Conservation (phyloP, 2,329 filamentous ascomycete species). For the Hypoxylon sp. region DNA sequence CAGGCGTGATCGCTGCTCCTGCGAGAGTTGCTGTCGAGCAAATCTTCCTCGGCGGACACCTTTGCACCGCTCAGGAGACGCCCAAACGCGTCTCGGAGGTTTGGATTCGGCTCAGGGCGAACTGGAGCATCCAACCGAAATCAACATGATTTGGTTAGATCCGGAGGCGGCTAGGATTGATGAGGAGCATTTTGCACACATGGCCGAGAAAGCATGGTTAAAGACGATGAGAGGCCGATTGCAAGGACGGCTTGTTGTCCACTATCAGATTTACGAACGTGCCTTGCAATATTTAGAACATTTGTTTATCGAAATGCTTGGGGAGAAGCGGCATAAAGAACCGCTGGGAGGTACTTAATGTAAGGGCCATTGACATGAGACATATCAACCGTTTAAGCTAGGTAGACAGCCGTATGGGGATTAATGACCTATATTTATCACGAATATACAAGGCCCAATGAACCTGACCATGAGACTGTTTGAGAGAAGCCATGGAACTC, state of each 20-base stretch:
- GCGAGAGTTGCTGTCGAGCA: slow-evolving; percentile 75
- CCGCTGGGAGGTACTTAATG: background rate
- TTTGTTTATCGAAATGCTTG: background rate
- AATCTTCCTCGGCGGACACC: slow-evolving; percentile 68
- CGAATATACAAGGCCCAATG: too few relatives aligned
- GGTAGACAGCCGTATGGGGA: background rate
- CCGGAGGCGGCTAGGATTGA: slow-evolving; percentile 60
- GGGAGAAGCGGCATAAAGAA: too few relatives aligned
- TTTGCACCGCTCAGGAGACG: slow-evolving; percentile 71
- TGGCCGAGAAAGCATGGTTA: slow-evolving; percentile 64
- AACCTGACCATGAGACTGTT: too few relatives aligned
- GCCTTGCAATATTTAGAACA: slow-evolving; percentile 1
- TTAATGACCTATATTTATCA: too few relatives aligned
- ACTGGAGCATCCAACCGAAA: slow-evolving; percentile 78
- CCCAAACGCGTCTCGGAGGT: slow-evolving; percentile 75
- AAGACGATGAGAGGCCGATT: slow-evolving; percentile 66
- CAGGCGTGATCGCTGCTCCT: slow-evolving; percentile 78
- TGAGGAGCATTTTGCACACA: slow-evolving; percentile 58
- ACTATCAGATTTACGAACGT: slow-evolving; percentile 64
- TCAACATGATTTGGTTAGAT: slow-evolving; percentile 94
- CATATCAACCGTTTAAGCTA: background rate
- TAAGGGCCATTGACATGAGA: background rate
- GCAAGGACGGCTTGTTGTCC: slow-evolving; percentile 71
- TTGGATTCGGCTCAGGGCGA: slow-evolving; percentile 78
- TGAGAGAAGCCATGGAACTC: too few relatives aligned